Percentiles rank a stretch among this genome's conserved stretches.
These are phyloP conservation scores for Leccinum disarticulatum DNA, from an alignment of 768 basidiomycete genomes.

Conservation along the genomic window DNA sequence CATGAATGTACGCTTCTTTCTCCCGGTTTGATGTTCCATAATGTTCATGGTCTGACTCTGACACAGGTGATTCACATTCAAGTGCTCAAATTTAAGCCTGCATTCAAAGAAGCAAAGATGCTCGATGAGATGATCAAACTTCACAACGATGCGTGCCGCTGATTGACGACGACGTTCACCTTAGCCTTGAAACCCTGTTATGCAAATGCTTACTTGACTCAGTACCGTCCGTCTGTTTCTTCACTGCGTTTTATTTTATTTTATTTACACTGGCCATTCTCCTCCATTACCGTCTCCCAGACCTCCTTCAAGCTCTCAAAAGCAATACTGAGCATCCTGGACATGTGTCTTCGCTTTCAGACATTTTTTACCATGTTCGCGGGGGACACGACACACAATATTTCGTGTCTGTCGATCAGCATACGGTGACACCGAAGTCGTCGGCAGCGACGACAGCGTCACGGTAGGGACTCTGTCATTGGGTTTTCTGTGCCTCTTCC, in stretches of 20 bases:
- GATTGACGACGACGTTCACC: conserved; percentile 2
- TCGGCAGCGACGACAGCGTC: conserved; percentile 52
- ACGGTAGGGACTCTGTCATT: conserved; percentile 58
- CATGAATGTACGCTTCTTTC: conserved; percentile 54
- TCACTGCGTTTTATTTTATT: too few relatives aligned
- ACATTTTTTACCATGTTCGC: conserved; percentile 60
- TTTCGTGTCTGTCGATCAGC: conserved; percentile 47
- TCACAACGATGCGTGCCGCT: conserved; percentile 46
- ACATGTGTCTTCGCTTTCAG: conserved; percentile 72
- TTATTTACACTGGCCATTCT: neutral
- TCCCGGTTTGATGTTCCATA: neutral
- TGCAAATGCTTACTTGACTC: conserved; percentile 62
- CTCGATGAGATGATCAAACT: conserved; percentile 74
- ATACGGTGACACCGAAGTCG: conserved; percentile 63
- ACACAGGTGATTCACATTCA: conserved; percentile 67
- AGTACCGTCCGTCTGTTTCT: conserved; percentile 44
- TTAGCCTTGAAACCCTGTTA: conserved; percentile 60
- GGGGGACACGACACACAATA: conserved; percentile 61
- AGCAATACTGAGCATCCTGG: conserved; percentile 66
- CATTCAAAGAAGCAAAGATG: conserved; percentile 52
- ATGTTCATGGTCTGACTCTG: neutral
- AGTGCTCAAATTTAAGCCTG: conserved; percentile 57
- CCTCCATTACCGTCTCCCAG: conserved; percentile 34
- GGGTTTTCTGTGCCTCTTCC: conserved; percentile 51
- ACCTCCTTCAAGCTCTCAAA: conserved; percentile 68